Evolutionary conservation across 2,329 filamentous ascomycete genomes (phyloP).

Genomic region (Trichoderma koningii): DNA sequence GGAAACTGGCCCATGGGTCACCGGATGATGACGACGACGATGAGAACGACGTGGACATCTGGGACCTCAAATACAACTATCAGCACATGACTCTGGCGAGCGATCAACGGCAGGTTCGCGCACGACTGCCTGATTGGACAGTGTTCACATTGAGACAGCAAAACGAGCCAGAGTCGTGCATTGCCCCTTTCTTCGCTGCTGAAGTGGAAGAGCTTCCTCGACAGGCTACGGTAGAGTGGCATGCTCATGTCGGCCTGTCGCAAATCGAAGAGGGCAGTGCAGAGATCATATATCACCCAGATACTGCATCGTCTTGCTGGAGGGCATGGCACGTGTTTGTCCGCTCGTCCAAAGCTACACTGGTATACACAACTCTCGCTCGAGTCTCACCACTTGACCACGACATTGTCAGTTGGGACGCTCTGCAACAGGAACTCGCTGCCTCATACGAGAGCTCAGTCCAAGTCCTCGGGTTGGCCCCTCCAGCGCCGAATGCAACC

Average conservation of each 20-base stretch:
- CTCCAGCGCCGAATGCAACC: slow-evolving; percentile 10
- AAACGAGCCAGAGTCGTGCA: slow-evolving; percentile 39
- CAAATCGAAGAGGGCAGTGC: slow-evolving; percentile 36
- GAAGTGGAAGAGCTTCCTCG: slow-evolving; percentile 78
- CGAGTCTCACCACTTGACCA: slow-evolving; percentile 17
- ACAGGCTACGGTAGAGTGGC: slow-evolving; percentile 79
- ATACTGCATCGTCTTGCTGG: slow-evolving; percentile 34
- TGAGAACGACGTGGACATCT: slow-evolving; percentile 62
- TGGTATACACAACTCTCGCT: slow-evolving; percentile 40
- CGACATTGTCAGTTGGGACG: slow-evolving; percentile 2
- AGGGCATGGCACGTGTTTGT: slow-evolving; percentile 38
- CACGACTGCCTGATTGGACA: slow-evolving; percentile 54
- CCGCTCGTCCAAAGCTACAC: slow-evolving; percentile 28
- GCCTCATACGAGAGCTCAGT: slow-evolving; percentile 34
- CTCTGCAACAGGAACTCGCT: slow-evolving; percentile 30
- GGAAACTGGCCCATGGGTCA: slow-evolving; percentile 49
- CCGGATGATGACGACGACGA: slow-evolving; percentile 50
- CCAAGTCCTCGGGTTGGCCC: slow-evolving; percentile 29
- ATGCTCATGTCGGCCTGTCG: slow-evolving; percentile 63
- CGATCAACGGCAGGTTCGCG: slow-evolving; percentile 33
- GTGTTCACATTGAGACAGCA: slow-evolving; percentile 44
- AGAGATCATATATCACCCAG: slow-evolving; percentile 32
- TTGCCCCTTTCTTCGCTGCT: slow-evolving; percentile 71
- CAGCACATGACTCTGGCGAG: slow-evolving; percentile 48
- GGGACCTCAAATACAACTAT: slow-evolving; percentile 65